Conservation (phyloP, 31 red algal species). For the Porphyra umbilicalis region DNA sequence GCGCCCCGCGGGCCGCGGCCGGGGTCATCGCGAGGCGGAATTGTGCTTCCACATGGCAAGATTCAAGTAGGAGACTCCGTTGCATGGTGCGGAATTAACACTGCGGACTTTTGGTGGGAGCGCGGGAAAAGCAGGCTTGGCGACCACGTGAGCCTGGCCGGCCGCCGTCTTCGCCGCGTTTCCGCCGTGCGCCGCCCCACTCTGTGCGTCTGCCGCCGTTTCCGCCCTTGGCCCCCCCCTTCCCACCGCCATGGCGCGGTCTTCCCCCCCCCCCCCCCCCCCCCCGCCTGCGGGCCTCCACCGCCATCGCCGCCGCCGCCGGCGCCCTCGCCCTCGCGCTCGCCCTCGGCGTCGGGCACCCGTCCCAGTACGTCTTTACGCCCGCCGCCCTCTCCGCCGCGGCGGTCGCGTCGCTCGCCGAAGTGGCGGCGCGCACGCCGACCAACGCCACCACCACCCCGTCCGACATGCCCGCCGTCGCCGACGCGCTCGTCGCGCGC, state of each 20-base stretch:
- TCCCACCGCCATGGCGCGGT: background rate
- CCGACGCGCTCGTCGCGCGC: slow-evolving; percentile 3
- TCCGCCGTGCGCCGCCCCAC: too few species aligned
- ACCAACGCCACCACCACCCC: background rate
- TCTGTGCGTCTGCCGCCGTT: background rate
- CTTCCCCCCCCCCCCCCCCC: background rate
- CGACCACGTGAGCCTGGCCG: too few species aligned
- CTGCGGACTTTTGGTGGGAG: too few species aligned
- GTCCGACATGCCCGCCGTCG: background rate
- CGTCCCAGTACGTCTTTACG: background rate
- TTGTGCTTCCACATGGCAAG: too few species aligned
- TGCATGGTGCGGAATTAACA: too few species aligned
- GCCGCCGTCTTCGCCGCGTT: background rate
- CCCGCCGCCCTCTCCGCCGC: background rate
- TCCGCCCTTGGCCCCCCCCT: background rate
- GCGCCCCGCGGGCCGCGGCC: too few species aligned
- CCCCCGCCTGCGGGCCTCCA: background rate
- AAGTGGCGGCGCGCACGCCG: background rate
- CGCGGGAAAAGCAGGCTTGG: too few species aligned
- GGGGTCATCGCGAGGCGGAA: too few species aligned
- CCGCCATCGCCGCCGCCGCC: background rate
- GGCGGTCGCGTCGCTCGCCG: background rate
- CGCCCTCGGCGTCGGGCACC: background rate
- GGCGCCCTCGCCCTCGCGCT: background rate
- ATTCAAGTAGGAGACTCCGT: too few species aligned